These are phyloP conservation scores for Kondoa malvinella DNA, from an alignment of 768 basidiomycete species.

Conservation along the genomic window DNA sequence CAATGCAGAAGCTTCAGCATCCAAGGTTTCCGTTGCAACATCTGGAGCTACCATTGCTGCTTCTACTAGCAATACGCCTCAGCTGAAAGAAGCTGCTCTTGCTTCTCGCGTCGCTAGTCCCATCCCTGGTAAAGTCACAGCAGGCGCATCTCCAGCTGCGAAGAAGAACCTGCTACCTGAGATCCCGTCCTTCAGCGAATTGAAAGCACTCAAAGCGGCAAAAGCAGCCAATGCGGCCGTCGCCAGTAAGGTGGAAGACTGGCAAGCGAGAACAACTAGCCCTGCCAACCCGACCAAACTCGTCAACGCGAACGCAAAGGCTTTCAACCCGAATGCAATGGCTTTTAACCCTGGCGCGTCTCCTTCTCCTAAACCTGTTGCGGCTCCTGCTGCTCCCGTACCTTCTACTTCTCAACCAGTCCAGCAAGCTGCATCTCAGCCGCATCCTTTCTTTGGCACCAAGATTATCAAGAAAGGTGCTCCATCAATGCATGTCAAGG, in stretches of 20 bases:
- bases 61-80: constrained; percentile 6
- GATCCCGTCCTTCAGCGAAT: constrained; percentile 34
- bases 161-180: constrained; percentile 29
- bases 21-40: constrained; percentile 11
- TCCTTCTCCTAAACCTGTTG: constrained; percentile 20
- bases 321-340: constrained; percentile 70
- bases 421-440: constrained; percentile 32
- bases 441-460: constrained; percentile 74
- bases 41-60: constrained; percentile 8
- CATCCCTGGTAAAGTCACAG: constrained; percentile 28
- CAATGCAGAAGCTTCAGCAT: constrained; percentile 40
- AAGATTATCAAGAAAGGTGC: constrained; percentile 49
- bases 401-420: constrained; percentile 9
- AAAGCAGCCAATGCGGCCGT: background rate
- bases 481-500: constrained; percentile 64
- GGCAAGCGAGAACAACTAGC: background rate
- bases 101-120: constrained; percentile 23
- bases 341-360: constrained; percentile 44
- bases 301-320: constrained; percentile 72
- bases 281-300: constrained; percentile 19
- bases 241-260: background rate
- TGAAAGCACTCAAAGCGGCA: constrained; percentile 36
- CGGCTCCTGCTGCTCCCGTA: constrained; percentile 36
- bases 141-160: constrained; percentile 25
- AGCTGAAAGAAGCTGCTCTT: constrained; percentile 30